Evolutionary conservation across 106 monocot species (phyloP).

Genomic region (Amphibolis antarctica): DNA sequence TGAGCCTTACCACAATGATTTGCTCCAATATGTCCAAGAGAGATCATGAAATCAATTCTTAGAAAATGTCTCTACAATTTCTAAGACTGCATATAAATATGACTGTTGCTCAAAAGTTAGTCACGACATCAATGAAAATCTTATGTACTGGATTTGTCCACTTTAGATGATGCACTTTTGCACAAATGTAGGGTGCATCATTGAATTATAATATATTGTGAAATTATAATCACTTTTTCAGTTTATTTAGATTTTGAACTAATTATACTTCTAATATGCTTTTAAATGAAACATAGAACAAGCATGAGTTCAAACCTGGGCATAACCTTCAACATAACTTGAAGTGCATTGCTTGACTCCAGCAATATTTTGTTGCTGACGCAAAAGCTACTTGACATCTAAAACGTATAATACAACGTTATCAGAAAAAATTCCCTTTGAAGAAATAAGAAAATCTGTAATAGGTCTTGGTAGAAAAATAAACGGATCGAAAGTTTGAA

Average conservation of each 20-base stretch:
- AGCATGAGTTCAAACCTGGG: not conserved
- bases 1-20: no score
- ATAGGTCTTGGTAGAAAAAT: not conserved
- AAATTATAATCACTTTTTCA: not conserved
- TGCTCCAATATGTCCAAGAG: no score
- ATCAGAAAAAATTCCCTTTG: not conserved
- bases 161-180: no score
- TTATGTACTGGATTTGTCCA: no score
- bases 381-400: conserved; percentile 5
- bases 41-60: no score
- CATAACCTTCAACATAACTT: not conserved
- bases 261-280: no score
- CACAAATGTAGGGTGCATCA: no score
- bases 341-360: conserved; percentile 9
- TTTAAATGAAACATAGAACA: not conserved
- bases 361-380: not conserved
- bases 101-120: no score
- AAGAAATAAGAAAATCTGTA: not conserved
- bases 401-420: not conserved
- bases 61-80: no score
- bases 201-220: no score
- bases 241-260: not conserved
- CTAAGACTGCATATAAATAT: no score
- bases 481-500: not conserved
- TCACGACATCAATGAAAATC: no score